These are phyloP conservation scores for Pisolithus thermaeus DNA, from an alignment of 1,284 basidiomycete genomes.

Conservation along the genomic window DNA sequence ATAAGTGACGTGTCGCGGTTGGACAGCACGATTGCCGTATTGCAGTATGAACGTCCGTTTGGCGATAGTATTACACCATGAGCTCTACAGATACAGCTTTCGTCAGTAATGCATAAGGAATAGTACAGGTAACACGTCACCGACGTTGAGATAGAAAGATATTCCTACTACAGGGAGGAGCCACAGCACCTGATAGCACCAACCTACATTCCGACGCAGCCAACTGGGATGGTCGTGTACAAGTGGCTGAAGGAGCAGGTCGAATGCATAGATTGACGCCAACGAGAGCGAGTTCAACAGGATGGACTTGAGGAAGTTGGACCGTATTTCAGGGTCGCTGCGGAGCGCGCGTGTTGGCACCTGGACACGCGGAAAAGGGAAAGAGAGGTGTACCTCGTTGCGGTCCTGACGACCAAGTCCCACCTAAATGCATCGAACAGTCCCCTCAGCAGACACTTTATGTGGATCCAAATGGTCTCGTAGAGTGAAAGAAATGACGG, in stretches of 20 bases:
- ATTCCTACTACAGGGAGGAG: slow-evolving; percentile 63
- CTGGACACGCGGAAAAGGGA: neutral
- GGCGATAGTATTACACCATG: slow-evolving; percentile 69
- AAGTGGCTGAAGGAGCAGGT: slow-evolving; percentile 65
- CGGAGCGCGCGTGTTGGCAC: slow-evolving; percentile 7
- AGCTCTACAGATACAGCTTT: slow-evolving; percentile 41
- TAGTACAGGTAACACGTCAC: slow-evolving; percentile 22
- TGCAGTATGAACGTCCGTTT: slow-evolving; percentile 63
- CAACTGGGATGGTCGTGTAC: slow-evolving; percentile 56
- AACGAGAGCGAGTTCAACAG: slow-evolving; percentile 66
- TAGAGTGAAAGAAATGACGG: slow-evolving; percentile 61
- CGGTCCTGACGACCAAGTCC: slow-evolving; percentile 54
- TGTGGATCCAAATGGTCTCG: slow-evolving; percentile 54
- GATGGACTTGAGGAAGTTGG: slow-evolving; percentile 66
- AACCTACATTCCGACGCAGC: slow-evolving; percentile 64
- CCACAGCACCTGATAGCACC: slow-evolving; percentile 73
- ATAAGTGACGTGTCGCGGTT: slow-evolving; percentile 51
- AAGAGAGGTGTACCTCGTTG: slow-evolving; percentile 36
- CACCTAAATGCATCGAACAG: slow-evolving; percentile 66
- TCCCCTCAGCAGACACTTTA: slow-evolving; percentile 54
- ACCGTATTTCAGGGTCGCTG: slow-evolving; percentile 69
- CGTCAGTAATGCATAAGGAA: slow-evolving; percentile 6
- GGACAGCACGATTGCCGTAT: slow-evolving; percentile 52
- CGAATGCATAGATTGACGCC: slow-evolving; percentile 65
- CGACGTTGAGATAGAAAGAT: slow-evolving; percentile 73